Evolutionary conservation across 805 yeast genomes (phyloP).

Genomic region (Cyberlindnera japonica): DNA sequence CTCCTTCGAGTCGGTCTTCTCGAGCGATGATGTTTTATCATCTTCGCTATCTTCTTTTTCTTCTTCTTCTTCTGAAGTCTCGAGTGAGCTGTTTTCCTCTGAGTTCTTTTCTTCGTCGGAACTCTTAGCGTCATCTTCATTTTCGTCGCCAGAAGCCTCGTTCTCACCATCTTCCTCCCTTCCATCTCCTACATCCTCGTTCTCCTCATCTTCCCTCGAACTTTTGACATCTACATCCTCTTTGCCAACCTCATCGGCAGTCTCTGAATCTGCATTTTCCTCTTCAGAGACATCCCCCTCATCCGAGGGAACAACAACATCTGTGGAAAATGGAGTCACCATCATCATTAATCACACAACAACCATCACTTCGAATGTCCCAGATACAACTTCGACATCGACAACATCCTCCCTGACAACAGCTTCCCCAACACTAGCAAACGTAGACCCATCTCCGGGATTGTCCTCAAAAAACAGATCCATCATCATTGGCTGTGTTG

Average conservation of each 20-base stretch:
- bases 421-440: constrained; percentile 23
- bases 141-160: neutral
- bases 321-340: constrained; percentile 17
- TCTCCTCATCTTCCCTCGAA: neutral
- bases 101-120: neutral
- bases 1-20: neutral
- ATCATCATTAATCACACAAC: constrained; percentile 22
- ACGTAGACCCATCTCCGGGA: constrained; percentile 29
- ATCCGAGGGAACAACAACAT: constrained; percentile 6
- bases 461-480: constrained; percentile 43
- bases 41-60: neutral
- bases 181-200: neutral
- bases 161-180: neutral
- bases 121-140: neutral
- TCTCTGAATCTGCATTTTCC: too few relatives aligned
- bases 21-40: neutral
- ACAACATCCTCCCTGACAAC: constrained; percentile 27
- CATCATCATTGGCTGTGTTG: constrained; percentile 63
- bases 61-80: neutral
- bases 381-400: constrained; percentile 23
- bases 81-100: neutral
- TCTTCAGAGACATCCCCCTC: too few relatives aligned
- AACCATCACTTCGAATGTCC: constrained; percentile 10
- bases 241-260: too few relatives aligned
- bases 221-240: too few relatives aligned